These are phyloP conservation scores for Puccinellia tenuiflora DNA, from an alignment of 176 grass and related monocot species.

Conservation along the genomic window DNA sequence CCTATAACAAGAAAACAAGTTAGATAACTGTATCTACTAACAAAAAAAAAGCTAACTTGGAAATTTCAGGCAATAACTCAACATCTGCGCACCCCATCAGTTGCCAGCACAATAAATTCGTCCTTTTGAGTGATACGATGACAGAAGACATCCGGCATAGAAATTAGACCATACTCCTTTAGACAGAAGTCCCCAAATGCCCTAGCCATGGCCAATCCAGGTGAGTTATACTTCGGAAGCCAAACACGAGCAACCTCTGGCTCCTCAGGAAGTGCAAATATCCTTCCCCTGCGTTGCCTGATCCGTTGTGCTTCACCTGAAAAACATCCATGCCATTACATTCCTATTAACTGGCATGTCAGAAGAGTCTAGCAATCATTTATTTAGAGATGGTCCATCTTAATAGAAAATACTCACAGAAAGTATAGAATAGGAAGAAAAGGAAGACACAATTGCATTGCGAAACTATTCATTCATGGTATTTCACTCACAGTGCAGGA, in stretches of 20 bases:
- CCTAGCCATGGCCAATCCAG: constrained; percentile 88
- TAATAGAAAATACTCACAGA: background rate
- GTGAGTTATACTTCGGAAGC: constrained; percentile 73
- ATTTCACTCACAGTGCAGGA: background rate
- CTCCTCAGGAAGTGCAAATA: constrained; percentile 86
- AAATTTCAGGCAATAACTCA: background rate
- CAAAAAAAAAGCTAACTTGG: constrained; percentile 8
- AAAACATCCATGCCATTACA: constrained; percentile 1
- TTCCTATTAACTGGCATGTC: background rate
- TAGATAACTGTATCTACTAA: background rate
- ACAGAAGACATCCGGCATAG: constrained; percentile 66
- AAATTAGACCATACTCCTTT: constrained; percentile 85
- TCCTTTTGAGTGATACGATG: constrained; percentile 52
- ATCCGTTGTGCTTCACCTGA: constrained; percentile 81
- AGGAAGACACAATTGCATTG: background rate
- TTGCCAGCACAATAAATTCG: constrained; percentile 77
- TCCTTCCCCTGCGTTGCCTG: constrained; percentile 62
- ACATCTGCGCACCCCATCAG: constrained; percentile 62
- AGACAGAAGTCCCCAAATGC: constrained; percentile 93
- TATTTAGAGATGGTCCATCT: background rate
- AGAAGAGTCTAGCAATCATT: background rate
- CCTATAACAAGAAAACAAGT: constrained; percentile 28
- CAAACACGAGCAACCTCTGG: constrained; percentile 78
- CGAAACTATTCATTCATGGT: background rate
- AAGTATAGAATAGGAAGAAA: constrained; percentile 2